Conservation (phyloP, 176 grass and related monocot genomes). For the Carex parvula region DNA sequence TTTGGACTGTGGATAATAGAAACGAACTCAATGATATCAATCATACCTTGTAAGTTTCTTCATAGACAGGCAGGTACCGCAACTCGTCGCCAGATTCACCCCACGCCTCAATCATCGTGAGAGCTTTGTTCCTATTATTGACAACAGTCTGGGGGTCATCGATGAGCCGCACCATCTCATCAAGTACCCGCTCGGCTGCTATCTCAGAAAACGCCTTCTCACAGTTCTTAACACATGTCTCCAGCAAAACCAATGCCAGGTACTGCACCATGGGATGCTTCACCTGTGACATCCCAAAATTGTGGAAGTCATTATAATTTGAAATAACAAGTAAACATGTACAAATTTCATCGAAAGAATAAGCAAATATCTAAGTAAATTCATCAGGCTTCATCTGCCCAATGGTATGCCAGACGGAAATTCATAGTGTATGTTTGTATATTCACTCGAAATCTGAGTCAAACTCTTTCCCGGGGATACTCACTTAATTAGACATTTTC, state of each 20-base stretch:
- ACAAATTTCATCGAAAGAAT: neutral
- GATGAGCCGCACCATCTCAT: constrained; percentile 90
- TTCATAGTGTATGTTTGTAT: neutral
- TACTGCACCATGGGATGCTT: constrained; percentile 76
- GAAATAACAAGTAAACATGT: neutral
- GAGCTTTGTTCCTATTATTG: constrained; percentile 75
- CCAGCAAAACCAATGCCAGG: constrained; percentile 71
- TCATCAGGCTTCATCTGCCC: neutral
- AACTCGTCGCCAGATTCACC: constrained; percentile 81
- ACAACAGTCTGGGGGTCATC: constrained; percentile 88
- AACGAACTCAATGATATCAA: neutral
- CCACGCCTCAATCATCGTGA: constrained; percentile 78
- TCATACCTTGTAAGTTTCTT: constrained; percentile 91
- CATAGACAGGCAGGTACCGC: constrained; percentile 82
- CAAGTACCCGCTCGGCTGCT: constrained; percentile 75
- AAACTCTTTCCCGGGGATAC: neutral
- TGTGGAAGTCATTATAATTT: neutral
- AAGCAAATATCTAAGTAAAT: neutral
- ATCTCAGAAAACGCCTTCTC: constrained; percentile 93
- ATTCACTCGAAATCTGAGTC: neutral
- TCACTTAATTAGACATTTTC: neutral
- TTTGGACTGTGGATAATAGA: neutral
- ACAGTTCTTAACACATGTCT: constrained; percentile 90
- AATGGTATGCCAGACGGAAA: neutral
- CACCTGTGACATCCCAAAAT: constrained; percentile 15